Evolutionary conservation across 352 stramenopile species (phyloP), one percentile per base, ranked within the genome.

Genomic region (Pythium coloratum): DNA sequence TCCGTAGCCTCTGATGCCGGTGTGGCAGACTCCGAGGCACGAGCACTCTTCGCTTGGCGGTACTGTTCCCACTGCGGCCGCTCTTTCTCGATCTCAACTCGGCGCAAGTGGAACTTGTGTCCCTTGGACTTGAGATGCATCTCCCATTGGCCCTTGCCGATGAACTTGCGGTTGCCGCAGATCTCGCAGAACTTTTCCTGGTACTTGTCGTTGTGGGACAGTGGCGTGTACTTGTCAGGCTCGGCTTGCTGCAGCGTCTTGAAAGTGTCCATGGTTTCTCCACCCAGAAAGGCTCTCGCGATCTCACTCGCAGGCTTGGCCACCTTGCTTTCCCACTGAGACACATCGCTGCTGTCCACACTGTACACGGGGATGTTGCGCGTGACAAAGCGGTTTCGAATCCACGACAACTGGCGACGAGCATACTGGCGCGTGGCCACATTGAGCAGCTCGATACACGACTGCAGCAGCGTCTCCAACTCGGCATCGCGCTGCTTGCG

Each of bases 301-400:
- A 96, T 93, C 10, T 80, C 77, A 38, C 89, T 70, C 8, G 86
- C 82, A 36, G 86, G 88, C 20, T 72, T 69, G 8, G 78, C 77
- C 28, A 95, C 89, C 6, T 72, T 50, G 7, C 70, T 46, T 7
- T 80, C 71, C 89, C 88, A 96, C 20, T 79, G 65, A 8, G 62
- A 33, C 12, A 94, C 69, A 64, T 95, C 77, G 64, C 78, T 94
- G 55, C 86, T 95, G 59, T 96, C 88, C 1, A 96, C 67, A 62
- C 90, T 74, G 62, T 95, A 95, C 26, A 96, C 84, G 10, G 88
- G 89, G 49, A 95, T 90, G 62, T 92, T 92, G 28, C 88, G 87
- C 24, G 84, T 84, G 49, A 92, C 79, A 57, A 96, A 92, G 36
- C 83, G 87, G 59, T 95, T 96, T 40, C 86, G 86, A 62, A 96